Base-by-base conservation (phyloP, 2,329 filamentous ascomycete species). In the Claviceps sp. region DNA sequence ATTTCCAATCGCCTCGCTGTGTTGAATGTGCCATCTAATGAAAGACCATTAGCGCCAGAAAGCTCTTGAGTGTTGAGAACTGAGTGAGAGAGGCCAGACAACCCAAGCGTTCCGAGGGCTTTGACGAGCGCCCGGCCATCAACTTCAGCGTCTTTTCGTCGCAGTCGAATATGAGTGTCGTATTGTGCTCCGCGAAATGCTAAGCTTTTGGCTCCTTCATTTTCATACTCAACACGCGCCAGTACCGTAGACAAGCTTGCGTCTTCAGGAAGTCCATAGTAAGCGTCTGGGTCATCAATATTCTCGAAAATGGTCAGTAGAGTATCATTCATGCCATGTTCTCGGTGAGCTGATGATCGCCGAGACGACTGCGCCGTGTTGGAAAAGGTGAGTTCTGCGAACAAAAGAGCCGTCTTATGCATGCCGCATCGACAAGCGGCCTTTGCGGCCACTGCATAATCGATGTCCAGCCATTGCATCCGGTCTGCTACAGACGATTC, bases 281-380 rank as follows among this genome's bases (percentile, higher is more conserved):
- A 98, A 0, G 89, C 85, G 65, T 99, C 93, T 1, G 90, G 91
- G 61, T 99, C 94, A 62, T 96, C 90, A 47, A 98, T 86, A 55
- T 88, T 91, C 62, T 88, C 85, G 64, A 93, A 98, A 2, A 98
- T 90, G 1, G 78, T 73, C 45, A 95, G 75, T 13, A 97, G 72
- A 1, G 94, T 74, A 34, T 87, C 80, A 3, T 78, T 75, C 6
- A 87, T 78, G 26, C 82, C 70, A 47, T 73, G 63, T 57, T 76
- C 70, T 57, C 71, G 73, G 47, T 73, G 62, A 2, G 72, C 69
- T 2, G 84, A 89, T 8, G 85, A 85, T 48, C 87, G 79, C 54
- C 87, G 77, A 44, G 85, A 84, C 17, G 74, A 68, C 38, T 78
- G 74, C 2, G 72, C 63, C 1, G 70, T 67, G 43, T 82, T 79